phyloP scores from a whole-genome alignment of 768 basidiomycete genomes.

The Leccinum subgranulosum region DNA sequence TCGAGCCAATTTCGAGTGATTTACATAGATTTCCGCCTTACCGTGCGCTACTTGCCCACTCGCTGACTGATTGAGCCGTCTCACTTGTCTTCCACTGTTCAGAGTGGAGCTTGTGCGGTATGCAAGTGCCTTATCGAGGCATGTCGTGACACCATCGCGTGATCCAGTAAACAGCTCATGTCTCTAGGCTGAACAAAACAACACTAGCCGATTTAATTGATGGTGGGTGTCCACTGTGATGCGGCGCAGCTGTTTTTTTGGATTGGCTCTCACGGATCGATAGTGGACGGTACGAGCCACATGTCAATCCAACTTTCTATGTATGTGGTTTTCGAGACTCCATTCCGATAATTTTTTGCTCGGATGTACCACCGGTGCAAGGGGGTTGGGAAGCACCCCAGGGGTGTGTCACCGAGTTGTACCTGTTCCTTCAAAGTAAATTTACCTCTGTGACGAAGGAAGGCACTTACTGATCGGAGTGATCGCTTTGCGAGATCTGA shows the following conservation, averaged over 20 bases:
- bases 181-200: not conserved
- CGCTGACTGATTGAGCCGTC: not conserved
- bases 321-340: not conserved
- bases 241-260: not conserved
- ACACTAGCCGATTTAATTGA: not conserved
- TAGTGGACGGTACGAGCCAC: not conserved
- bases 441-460: not conserved
- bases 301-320: not conserved
- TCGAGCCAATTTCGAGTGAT: not conserved
- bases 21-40: not conserved
- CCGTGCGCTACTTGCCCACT: not conserved
- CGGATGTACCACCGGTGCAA: not conserved
- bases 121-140: not conserved
- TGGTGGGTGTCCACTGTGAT: not conserved
- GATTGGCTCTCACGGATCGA: not conserved
- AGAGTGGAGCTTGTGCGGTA: not conserved
- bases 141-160: not conserved
- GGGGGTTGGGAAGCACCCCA: not conserved
- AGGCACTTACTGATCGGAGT: not conserved
- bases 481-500: not conserved
- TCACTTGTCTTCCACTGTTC: not conserved
- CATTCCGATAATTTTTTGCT: not conserved
- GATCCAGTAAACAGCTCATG: not conserved
- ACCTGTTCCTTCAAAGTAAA: not conserved
- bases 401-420: not conserved